phyloP scores from a whole-genome alignment of 768 basidiomycete genomes.

The Suillus spraguei region DNA sequence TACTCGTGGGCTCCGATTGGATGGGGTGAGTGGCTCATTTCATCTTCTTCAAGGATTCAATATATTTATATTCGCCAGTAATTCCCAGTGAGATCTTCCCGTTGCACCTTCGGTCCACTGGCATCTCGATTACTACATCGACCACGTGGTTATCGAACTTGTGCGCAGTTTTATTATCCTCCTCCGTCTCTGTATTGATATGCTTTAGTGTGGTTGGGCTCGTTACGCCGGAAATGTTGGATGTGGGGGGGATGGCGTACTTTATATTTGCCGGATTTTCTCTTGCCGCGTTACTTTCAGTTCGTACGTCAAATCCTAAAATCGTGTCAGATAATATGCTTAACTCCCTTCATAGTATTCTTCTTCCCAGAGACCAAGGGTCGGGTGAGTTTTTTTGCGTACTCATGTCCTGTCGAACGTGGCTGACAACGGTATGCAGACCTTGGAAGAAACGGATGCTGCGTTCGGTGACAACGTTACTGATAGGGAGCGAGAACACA shows the following conservation, averaged over 20 bases:
- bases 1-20: constrained; percentile 38
- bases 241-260: constrained; percentile 29
- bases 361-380: constrained; percentile 37
- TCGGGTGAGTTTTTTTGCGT: constrained; percentile 41
- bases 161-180: constrained; percentile 31
- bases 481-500: constrained; percentile 30
- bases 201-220: constrained; percentile 30
- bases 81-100: constrained; percentile 46
- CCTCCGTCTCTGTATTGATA: background rate
- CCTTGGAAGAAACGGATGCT: constrained; percentile 36
- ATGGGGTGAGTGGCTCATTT: constrained; percentile 21
- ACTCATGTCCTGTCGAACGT: background rate
- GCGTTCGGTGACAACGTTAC: constrained; percentile 33
- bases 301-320: constrained; percentile 21
- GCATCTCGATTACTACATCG: constrained; percentile 45
- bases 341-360: constrained; percentile 18
- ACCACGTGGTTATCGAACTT: constrained; percentile 46
- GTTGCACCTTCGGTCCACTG: constrained; percentile 42
- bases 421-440: constrained; percentile 19
- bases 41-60: constrained; percentile 8
- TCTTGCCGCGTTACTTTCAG: constrained; percentile 32
- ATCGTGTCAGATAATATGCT: background rate
- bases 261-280: constrained; percentile 38
- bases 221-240: constrained; percentile 49
- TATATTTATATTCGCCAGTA: constrained; percentile 26